Conservation (phyloP, 2,329 filamentous ascomycete species). For the Hypocreales sp. region DNA sequence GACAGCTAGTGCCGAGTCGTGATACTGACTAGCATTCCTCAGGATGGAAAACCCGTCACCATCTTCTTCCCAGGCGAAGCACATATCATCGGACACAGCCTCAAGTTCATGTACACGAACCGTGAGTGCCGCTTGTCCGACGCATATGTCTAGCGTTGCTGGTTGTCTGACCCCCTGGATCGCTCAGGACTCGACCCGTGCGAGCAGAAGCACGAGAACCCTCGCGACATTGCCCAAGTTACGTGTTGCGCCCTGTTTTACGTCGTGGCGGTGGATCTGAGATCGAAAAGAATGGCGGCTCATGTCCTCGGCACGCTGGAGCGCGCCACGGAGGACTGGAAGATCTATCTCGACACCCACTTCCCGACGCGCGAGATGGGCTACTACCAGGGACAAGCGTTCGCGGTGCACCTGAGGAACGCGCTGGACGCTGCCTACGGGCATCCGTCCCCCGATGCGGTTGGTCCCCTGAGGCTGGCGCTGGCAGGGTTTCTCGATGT, state of each 20-base stretch:
- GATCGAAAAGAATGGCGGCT: slow-evolving; percentile 11
- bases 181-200: slow-evolving; percentile 14
- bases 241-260: slow-evolving; percentile 18
- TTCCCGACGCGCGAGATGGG: slow-evolving; percentile 6
- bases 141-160: neutral
- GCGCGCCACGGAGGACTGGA: slow-evolving; percentile 10
- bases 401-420: slow-evolving; percentile 12
- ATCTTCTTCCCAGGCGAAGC: slow-evolving; percentile 9
- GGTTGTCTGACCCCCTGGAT: neutral
- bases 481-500: slow-evolving; percentile 15
- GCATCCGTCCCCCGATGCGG: slow-evolving; percentile 8
- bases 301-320: slow-evolving; percentile 13
- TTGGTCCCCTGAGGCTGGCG: slow-evolving; percentile 15
- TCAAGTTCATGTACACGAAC: slow-evolving; percentile 19
- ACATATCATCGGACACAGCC: slow-evolving; percentile 13
- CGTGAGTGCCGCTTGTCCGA: slow-evolving; percentile 13
- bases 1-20: too few relatives aligned
- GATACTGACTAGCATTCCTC: too few relatives aligned
- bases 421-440: slow-evolving; percentile 14
- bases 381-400: slow-evolving; percentile 6
- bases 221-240: slow-evolving; percentile 14
- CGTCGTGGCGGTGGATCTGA: slow-evolving; percentile 13
- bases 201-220: slow-evolving; percentile 8
- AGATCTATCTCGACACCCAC: slow-evolving; percentile 6
- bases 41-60: too few relatives aligned